These are phyloP conservation scores for Cruciata laevipes DNA, from an alignment of 257 asterid genomes.

Conservation along the genomic window DNA sequence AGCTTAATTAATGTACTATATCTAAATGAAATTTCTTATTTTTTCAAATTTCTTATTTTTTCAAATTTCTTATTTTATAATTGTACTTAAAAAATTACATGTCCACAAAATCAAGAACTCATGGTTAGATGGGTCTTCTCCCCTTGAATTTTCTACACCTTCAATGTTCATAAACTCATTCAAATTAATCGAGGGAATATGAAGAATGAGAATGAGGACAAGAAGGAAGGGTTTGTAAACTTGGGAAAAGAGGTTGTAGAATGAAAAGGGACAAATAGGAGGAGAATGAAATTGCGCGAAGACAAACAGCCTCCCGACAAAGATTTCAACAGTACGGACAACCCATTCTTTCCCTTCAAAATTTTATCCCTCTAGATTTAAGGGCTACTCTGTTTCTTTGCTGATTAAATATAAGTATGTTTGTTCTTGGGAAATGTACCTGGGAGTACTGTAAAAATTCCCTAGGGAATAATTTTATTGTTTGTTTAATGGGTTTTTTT, in stretches of 20 bases:
- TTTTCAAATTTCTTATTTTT: too few relatives aligned
- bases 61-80: too few relatives aligned
- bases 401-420: background rate
- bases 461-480: slow-evolving; percentile 19
- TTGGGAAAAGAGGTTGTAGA: slow-evolving; percentile 19
- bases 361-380: slow-evolving; percentile 18
- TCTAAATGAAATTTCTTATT: too few relatives aligned
- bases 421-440: slow-evolving; percentile 14
- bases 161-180: too few relatives aligned
- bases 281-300: slow-evolving; percentile 13
- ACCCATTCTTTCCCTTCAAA: background rate
- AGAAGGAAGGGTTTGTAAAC: slow-evolving; percentile 18
- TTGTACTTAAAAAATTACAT: too few relatives aligned
- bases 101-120: too few relatives aligned
- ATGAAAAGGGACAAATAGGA: slow-evolving; percentile 12
- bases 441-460: slow-evolving; percentile 14
- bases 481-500: background rate
- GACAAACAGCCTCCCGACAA: slow-evolving; percentile 37
- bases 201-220: slow-evolving; percentile 27
- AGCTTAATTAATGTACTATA: too few relatives aligned
- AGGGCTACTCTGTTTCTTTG: slow-evolving; percentile 23
- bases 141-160: too few relatives aligned
- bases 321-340: slow-evolving; percentile 42
- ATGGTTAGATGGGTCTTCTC: too few relatives aligned
- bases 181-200: slow-evolving; percentile 18